Base-by-base conservation (phyloP, 176 grass and related monocot genomes). In the Carex kokanica region DNA sequence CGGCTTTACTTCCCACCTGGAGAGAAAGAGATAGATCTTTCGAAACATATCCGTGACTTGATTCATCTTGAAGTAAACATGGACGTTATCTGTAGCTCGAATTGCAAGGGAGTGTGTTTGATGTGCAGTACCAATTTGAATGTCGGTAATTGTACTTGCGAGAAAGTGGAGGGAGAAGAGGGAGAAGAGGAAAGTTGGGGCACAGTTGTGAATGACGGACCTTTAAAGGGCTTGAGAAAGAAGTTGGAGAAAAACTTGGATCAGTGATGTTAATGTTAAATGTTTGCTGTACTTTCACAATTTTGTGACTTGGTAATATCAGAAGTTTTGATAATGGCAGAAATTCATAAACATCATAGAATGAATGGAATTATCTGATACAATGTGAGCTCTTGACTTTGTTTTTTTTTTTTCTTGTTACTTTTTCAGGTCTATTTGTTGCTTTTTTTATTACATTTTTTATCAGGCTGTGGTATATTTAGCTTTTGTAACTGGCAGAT, bases 11-110 rank as follows among this genome's bases (percentile, higher is more conserved):
- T 94, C 79, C 95, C 92, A 2, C 49, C 84, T 0, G 79, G 65
- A 64, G 78, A 90, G 25, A 91, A 73, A 83, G 92, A 97, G 79
- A 90, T 92, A 3, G 94, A 97, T 78, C 88, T 97, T 49, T 97
- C 94, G 1, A 97, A 94, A 83, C 85, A 94, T 68, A 86, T 97
- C 24, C 74, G 92, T 24, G 95, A 98, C 77, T 84, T 88, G 41
- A 84, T 98, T 62, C 95, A 94, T 65, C 55, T 94, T 20, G 88
- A 91, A 85, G 85, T 97, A 78, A 93, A 88, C 1, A 72, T 94
- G 53, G 84, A 98, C 34, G 87, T 58, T 10, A 25, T 98, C 9
- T 98, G 95, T 83, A 88, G 63, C 63, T 10, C 84, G n/a, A 87
- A 51, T 52, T 98, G 95, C 83, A 94, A 90, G 67, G 95, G 95